phyloP scores from a whole-genome alignment of 139 green algal species.

The Marvania coccoides region DNA sequence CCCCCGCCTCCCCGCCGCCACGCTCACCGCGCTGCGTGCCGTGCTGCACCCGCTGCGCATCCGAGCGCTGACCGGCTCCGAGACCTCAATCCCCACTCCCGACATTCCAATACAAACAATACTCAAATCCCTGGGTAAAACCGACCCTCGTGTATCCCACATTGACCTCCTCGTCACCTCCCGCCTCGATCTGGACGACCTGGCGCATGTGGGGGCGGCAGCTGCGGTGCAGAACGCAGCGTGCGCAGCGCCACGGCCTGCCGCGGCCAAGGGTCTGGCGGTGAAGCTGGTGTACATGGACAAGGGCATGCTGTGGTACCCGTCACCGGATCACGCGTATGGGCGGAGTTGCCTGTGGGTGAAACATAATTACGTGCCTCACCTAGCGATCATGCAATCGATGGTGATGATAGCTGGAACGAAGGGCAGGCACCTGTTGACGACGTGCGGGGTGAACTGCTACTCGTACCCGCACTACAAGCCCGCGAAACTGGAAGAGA shows the following conservation, averaged over 20 bases:
- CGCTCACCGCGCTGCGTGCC: not conserved
- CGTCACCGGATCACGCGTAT: not conserved
- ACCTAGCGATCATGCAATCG: not conserved
- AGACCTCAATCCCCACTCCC: not conserved
- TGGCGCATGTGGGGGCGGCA: not conserved
- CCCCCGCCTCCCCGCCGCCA: not conserved
- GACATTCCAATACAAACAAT: not conserved
- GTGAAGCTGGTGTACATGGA: not conserved
- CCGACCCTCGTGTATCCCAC: not conserved
- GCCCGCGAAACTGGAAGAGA: not conserved
- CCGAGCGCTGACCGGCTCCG: not conserved
- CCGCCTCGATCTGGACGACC: not conserved
- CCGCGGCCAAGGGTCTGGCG: not conserved
- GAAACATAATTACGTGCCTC: not conserved
- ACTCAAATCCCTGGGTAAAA: not conserved
- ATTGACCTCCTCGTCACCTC: not conserved
- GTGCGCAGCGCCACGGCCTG: not conserved
- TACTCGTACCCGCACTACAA: not conserved
- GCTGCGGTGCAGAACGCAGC: not conserved
- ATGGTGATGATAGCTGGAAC: not conserved
- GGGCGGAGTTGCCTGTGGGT: not conserved
- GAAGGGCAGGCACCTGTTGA: not conserved
- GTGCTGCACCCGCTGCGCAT: not conserved
- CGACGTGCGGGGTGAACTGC: not conserved
- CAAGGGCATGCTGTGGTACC: not conserved